Base-by-base conservation (phyloP, 73 alveolate species). In the Vitrella brassicaformis region DNA sequence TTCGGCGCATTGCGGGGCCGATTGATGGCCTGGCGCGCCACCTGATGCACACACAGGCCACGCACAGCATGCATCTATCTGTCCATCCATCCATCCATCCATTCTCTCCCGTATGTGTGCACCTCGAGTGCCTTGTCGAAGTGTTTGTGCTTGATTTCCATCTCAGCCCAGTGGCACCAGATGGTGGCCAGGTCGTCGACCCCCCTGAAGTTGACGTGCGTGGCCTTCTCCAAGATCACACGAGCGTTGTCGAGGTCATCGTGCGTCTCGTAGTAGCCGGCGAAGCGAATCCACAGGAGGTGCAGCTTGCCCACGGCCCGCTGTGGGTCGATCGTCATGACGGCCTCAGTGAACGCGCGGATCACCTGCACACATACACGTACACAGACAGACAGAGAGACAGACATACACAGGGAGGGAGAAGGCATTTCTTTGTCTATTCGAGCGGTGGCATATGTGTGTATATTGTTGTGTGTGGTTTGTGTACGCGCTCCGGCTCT, bases 111-210 rank as follows among this genome's bases (percentile, higher is more conserved):
- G n/a, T n/a, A n/a, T n/a, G n/a, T n/a, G n/a, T n/a, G n/a, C n/a
- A n/a, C n/a, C 75, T 70, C 28, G 45, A 88, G 30, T 10, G 95
- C 95, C 69, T 73, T 45, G 27, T 85, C 88, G 73, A 71, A 85
- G 71, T 88, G 81, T 71, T 71, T 70, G 75, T 85, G 90, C 19
- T 90, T 80, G 27, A 85, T 47, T 66, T 88, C 89, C 95, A 85
- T 88, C 81, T 88, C 95, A 25, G 88, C 90, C 95, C 95, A 88
- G 39, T 70, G 70, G 66, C 91, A 85, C 78, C 80, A 85, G 27
- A 88, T 80, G 68, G 71, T 4, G 31, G 86, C 86, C 30, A 80
- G 71, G 46, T 80, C 88, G 68, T 80, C 88, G 45, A 46, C 31
- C 28, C 68, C 56, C 31, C 84, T 71, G 39, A 46, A 77, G 78